Evolutionary conservation across 495 filamentous ascomycete genomes (phyloP).

Genomic region (Hypoxylon intermedium): DNA sequence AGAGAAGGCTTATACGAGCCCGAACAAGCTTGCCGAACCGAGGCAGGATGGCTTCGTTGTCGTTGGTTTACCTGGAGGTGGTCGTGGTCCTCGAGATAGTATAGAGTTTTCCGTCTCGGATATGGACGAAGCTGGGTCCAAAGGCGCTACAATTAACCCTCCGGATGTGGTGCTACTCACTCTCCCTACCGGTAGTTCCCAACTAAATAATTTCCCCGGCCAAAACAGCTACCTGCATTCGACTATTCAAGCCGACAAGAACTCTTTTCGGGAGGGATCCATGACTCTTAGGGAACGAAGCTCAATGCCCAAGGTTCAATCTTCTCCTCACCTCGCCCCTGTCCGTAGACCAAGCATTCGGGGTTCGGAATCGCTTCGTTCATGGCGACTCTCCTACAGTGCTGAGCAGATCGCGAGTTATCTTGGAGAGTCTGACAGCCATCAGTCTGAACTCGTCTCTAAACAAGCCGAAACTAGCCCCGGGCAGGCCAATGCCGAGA

Average conservation of each 20-base stretch:
- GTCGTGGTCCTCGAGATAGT: conserved; percentile 51
- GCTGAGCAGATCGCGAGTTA: conserved; percentile 44
- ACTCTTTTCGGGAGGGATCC: conserved; percentile 10
- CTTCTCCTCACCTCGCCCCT: conserved; percentile 44
- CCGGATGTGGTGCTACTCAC: conserved; percentile 5
- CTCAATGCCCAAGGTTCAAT: conserved; percentile 40
- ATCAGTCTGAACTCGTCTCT: background rate
- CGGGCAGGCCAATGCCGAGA: background rate
- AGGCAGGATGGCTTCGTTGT: conserved; percentile 5
- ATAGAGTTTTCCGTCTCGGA: conserved; percentile 48
- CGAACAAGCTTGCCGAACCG: conserved; percentile 8
- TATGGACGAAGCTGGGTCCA: conserved; percentile 22
- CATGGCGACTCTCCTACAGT: conserved; percentile 51
- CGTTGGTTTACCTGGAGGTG: conserved; percentile 44
- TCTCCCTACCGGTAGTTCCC: conserved; percentile 1
- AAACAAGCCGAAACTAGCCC: background rate
- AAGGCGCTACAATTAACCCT: background rate
- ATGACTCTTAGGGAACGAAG: conserved; percentile 15
- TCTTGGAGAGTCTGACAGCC: conserved; percentile 26
- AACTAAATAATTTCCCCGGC: conserved; percentile 15
- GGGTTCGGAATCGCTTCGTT: conserved; percentile 46
- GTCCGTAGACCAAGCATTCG: conserved; percentile 38
- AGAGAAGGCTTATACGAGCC: conserved; percentile 21
- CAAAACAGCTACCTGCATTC: conserved; percentile 39
- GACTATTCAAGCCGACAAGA: conserved; percentile 10